Evolutionary conservation across 768 basidiomycete species (phyloP).

Genomic region (Xerocomus brunneocitrinus): DNA sequence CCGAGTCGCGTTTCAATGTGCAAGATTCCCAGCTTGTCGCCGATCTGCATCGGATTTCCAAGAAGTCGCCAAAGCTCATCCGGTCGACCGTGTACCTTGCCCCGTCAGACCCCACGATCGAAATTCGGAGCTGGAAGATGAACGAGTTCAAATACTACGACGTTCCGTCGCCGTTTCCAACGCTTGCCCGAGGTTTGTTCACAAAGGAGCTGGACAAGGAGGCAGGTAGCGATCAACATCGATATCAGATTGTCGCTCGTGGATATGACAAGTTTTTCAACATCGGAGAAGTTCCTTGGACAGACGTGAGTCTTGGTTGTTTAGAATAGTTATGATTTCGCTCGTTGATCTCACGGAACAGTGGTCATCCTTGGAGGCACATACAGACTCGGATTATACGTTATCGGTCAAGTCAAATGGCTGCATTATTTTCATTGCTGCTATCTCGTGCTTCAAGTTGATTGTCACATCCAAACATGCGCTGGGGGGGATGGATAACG

Average conservation of each 20-base stretch:
- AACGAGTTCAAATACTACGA: slow-evolving; percentile 94
- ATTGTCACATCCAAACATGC: slow-evolving; percentile 93
- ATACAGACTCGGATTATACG: slow-evolving; percentile 75
- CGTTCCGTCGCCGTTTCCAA: slow-evolving; percentile 88
- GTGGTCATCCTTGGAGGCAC: slow-evolving; percentile 70
- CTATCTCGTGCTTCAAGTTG: slow-evolving; percentile 69
- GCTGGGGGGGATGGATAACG: slow-evolving; percentile 52
- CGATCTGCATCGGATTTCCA: slow-evolving; percentile 48
- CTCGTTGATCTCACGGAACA: slow-evolving; percentile 27
- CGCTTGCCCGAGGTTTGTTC: slow-evolving; percentile 90
- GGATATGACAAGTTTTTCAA: slow-evolving; percentile 99
- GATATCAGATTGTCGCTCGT: slow-evolving; percentile 68
- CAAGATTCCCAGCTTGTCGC: slow-evolving; percentile 60
- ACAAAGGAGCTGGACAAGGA: slow-evolving; percentile 46
- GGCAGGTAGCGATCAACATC: slow-evolving; percentile 30
- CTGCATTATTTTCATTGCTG: slow-evolving; percentile 93
- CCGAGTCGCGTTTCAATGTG: slow-evolving; percentile 17
- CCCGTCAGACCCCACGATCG: slow-evolving; percentile 50
- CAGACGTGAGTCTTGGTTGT: slow-evolving; percentile 58
- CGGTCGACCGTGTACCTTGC: slow-evolving; percentile 52
- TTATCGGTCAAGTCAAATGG: slow-evolving; percentile 94
- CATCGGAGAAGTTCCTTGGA: slow-evolving; percentile 95
- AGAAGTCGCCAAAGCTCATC: slow-evolving; percentile 60
- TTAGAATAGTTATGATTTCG: background rate
- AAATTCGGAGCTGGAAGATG: slow-evolving; percentile 92